Base-by-base conservation (phyloP, 441 rosid species). In the Lepidium campestre region DNA sequence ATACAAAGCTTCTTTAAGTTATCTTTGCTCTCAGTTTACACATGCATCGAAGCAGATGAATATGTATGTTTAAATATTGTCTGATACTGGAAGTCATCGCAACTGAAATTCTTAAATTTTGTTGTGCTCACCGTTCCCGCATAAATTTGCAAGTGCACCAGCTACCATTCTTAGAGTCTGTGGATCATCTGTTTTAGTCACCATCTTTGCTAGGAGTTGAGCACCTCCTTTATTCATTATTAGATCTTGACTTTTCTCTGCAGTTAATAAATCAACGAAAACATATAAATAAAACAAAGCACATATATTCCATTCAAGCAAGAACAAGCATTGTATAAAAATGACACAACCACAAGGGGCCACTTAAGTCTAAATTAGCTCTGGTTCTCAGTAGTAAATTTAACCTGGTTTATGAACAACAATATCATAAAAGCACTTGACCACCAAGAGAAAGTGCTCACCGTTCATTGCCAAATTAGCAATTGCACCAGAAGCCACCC, bases 391-490 rank as follows among this genome's bases (percentile, higher is more conserved):
- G 54, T n/a, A 31, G 36, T 55, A 55, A 46, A 25, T 29, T 39
- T 25, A 53, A 34, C 29, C 29, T 7, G 47, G 22, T 35, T 36
- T 55, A 12, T 20, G 60, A 45, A 44, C 42, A 62, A 54, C 3
- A 36, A 13, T 35, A 29, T 45, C 44, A 45, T 36, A 67, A 14
- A 19, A 60, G 15, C 12, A 40, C 36, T 54, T 56, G 61, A 47
- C 65, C 32, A 54, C 34, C 27, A 27, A 62, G 41, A 55, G 25
- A 55, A 3, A 32, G 44, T 29, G 41, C 73, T 70, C 77, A 93
- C 98, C 97, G 31, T 90, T 93, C 98, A 93, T 90, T 56, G 98
- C 96, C 74, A 93, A 81, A 80, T 93, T 90, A 47, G 98, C 98
- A 49, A 93, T 80, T 62, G 98, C 97, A 41, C 98, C 97, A 35